A percentile compares a stretch with the other conserved stretches of the same genome.
Conservation (phyloP, 2,329 filamentous ascomycete genomes). For the Ceratocystis lukuohia region DNA sequence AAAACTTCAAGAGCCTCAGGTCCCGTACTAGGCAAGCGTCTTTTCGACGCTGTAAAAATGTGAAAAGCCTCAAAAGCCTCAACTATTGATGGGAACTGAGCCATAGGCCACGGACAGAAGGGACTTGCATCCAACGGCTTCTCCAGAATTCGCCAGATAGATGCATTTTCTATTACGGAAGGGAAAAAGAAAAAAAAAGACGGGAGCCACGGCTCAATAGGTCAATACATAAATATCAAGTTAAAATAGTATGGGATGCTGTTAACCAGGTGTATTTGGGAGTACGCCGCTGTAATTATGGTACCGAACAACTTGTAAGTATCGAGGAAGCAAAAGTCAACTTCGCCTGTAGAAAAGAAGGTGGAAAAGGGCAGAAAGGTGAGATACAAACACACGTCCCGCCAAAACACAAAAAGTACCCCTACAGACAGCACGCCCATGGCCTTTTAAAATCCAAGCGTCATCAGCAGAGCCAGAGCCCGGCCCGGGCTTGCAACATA, state of each 20-base stretch:
- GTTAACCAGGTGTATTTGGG: background rate
- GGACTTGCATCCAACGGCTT: background rate
- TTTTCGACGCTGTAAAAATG: background rate
- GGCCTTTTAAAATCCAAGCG: background rate
- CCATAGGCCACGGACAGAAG: background rate
- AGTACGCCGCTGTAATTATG: background rate
- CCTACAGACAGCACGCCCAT: background rate
- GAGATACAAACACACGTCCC: background rate
- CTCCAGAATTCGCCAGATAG: background rate
- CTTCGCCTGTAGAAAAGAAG: background rate
- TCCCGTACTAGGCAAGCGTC: background rate
- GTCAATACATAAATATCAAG: background rate
- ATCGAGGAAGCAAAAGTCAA: background rate
- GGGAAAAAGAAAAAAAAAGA: background rate
- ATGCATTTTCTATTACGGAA: background rate
- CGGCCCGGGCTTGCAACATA: conserved; percentile 1
- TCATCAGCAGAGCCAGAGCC: background rate
- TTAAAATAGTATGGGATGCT: background rate
- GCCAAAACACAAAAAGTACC: background rate
- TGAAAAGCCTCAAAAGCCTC: conserved; percentile 1
- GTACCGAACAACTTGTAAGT: background rate
- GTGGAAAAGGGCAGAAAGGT: background rate
- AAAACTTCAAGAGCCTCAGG: background rate
- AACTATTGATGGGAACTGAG: background rate
- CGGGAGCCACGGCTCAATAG: background rate